Evolutionary conservation across 441 rosid genomes (phyloP).

Genomic region (Erodium texanum): DNA sequence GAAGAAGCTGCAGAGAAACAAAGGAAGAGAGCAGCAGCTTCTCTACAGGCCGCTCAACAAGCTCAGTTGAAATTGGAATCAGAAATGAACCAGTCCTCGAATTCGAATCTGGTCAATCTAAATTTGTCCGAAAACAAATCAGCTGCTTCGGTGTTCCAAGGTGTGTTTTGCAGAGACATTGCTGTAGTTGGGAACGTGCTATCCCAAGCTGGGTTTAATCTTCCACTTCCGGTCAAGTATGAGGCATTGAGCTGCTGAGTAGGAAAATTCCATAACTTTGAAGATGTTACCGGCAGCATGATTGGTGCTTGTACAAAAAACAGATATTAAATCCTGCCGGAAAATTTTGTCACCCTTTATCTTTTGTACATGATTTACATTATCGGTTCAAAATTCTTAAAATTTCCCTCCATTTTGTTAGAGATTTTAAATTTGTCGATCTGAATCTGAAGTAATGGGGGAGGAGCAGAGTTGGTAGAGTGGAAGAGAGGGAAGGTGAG

Average conservation of each 20-base stretch:
- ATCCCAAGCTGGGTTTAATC: slow-evolving; percentile 68
- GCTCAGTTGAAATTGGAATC: slow-evolving; percentile 21
- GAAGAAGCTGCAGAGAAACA: slow-evolving; percentile 59
- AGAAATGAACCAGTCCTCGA: slow-evolving; percentile 21
- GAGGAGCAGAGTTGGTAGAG: too few species aligned
- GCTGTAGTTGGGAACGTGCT: slow-evolving; percentile 59
- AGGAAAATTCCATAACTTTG: slow-evolving; percentile 10
- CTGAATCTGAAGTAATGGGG: too few species aligned
- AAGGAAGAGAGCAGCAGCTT: slow-evolving; percentile 30
- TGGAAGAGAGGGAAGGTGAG: too few species aligned
- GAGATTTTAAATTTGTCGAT: too few species aligned
- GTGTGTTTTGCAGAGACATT: slow-evolving; percentile 81
- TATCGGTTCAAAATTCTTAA: neutral
- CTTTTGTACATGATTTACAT: neutral
- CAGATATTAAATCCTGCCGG: slow-evolving; percentile 25
- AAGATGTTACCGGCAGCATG: slow-evolving; percentile 33
- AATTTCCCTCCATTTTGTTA: too few species aligned
- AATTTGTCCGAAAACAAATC: slow-evolving; percentile 22
- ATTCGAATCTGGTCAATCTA: slow-evolving; percentile 14
- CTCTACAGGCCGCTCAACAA: slow-evolving; percentile 34
- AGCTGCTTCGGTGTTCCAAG: slow-evolving; percentile 66
- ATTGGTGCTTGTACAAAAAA: slow-evolving; percentile 37
- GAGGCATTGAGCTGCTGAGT: slow-evolving; percentile 78
- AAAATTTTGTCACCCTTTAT: slow-evolving; percentile 49
- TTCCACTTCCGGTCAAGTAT: slow-evolving; percentile 64